phyloP scores from a whole-genome alignment of 2,329 filamentous ascomycete genomes.

The Colletotrichum gigasporum region DNA sequence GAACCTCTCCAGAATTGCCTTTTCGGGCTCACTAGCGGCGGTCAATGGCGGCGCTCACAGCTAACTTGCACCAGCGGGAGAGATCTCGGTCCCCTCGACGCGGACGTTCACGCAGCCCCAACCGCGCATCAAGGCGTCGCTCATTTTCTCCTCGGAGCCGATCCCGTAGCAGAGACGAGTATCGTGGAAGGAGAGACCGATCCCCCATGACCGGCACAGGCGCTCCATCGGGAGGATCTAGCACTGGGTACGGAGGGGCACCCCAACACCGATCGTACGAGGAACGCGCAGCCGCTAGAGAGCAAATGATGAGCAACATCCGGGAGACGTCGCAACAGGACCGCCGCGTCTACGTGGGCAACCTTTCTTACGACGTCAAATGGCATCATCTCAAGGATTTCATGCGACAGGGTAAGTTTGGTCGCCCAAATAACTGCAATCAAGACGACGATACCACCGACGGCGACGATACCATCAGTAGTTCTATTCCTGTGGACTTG shows the following conservation, averaged over 20 bases:
- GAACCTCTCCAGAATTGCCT: not conserved
- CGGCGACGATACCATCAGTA: too few species aligned
- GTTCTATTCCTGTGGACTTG: conserved; percentile 54
- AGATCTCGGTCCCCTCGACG: conserved; percentile 82
- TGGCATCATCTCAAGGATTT: conserved; percentile 99
- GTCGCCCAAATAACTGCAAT: conserved; percentile 17
- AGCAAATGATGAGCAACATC: conserved; percentile 95
- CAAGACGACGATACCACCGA: conserved; percentile 33
- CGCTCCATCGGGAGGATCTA: conserved; percentile 75
- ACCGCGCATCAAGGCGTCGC: conserved; percentile 73
- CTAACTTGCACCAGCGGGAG: conserved; percentile 72
- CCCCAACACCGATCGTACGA: conserved; percentile 78
- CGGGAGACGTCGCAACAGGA: conserved; percentile 97
- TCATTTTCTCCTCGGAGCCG: conserved; percentile 84
- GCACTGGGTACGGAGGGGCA: conserved; percentile 70
- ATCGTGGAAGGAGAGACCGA: conserved; percentile 78
- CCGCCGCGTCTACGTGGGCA: conserved; percentile 98
- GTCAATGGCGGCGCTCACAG: conserved; percentile 29
- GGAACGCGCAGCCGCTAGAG: conserved; percentile 83
- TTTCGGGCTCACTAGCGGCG: not conserved
- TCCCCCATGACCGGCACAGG: conserved; percentile 86
- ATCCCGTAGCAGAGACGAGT: conserved; percentile 81
- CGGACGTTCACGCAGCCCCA: conserved; percentile 85
- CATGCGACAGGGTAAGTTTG: conserved; percentile 93
- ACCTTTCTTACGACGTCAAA: conserved; percentile 99